These are phyloP conservation scores for Geotrichum bryndzae DNA, from an alignment of 1,139 yeast genomes.

Conservation along the genomic window DNA sequence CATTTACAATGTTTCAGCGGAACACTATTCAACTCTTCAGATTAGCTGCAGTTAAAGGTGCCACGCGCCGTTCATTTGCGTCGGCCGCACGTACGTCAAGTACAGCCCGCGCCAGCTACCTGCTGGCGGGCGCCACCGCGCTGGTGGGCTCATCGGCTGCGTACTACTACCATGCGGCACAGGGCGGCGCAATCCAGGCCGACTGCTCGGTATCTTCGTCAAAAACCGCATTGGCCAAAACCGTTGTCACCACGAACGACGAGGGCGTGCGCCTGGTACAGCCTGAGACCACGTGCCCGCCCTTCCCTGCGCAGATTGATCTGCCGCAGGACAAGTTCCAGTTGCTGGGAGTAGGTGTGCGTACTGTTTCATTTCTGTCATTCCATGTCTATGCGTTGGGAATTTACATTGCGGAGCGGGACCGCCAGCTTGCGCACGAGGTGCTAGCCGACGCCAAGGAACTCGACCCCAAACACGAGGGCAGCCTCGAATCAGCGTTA, in stretches of 20 bases:
- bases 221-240: not conserved
- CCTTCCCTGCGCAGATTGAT: slow-evolving; percentile 13
- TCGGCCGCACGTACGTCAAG: not conserved
- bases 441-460: slow-evolving; percentile 37
- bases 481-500: slow-evolving; percentile 52
- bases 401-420: slow-evolving; percentile 61
- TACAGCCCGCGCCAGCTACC: not conserved
- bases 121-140: not conserved
- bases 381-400: slow-evolving; percentile 87
- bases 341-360: slow-evolving; percentile 70
- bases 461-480: slow-evolving; percentile 11
- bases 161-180: not conserved
- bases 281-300: slow-evolving; percentile 18
- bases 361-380: slow-evolving; percentile 75
- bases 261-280: slow-evolving; percentile 14
- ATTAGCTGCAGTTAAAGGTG: not conserved
- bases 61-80: not conserved
- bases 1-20: not conserved
- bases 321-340: slow-evolving; percentile 34
- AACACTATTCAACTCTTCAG: not conserved
- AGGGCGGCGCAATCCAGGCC: not conserved
- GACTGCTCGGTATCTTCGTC: not conserved
- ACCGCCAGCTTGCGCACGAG: slow-evolving; percentile 43
- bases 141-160: not conserved
- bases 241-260: slow-evolving; percentile 6